Conservation (phyloP, 495 filamentous ascomycete genomes). For the Podospora appendiculata region DNA sequence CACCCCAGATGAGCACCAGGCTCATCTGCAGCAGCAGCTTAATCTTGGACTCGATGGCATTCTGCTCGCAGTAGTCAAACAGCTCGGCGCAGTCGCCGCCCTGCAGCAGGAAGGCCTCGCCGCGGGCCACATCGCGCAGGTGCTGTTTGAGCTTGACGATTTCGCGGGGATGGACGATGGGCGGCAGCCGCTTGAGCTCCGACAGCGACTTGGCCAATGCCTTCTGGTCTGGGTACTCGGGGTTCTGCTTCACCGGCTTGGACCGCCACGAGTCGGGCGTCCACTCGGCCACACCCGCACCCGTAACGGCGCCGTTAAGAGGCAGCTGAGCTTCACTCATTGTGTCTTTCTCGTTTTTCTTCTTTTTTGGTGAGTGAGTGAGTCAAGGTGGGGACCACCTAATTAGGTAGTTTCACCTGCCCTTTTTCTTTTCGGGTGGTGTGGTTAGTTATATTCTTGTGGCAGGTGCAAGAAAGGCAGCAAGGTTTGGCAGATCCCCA, state of each 20-base stretch:
- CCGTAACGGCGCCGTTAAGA: neutral
- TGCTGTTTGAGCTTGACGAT: slow-evolving; percentile 69
- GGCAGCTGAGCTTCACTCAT: slow-evolving; percentile 7
- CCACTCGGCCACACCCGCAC: slow-evolving; percentile 26
- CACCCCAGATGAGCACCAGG: slow-evolving; percentile 81
- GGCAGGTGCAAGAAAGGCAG: no score
- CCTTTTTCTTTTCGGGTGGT: no score
- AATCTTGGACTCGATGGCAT: slow-evolving; percentile 88
- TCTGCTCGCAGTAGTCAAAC: slow-evolving; percentile 90
- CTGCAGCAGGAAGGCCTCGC: slow-evolving; percentile 91
- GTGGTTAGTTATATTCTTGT: no score
- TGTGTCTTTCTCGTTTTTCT: neutral
- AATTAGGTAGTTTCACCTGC: no score
- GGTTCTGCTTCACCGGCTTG: slow-evolving; percentile 88
- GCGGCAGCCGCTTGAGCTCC: slow-evolving; percentile 73
- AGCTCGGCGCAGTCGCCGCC: slow-evolving; percentile 96
- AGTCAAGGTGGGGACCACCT: neutral
- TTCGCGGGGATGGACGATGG: slow-evolving; percentile 81
- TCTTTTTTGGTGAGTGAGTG: slow-evolving; percentile 3
- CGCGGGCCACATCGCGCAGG: slow-evolving; percentile 78
- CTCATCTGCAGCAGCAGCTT: slow-evolving; percentile 96
- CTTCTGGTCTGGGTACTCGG: slow-evolving; percentile 63
- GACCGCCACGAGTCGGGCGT: slow-evolving; percentile 70
- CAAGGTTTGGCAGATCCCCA: no score
- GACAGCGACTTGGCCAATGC: slow-evolving; percentile 55